These are phyloP conservation scores for Gastrolobium bilobum DNA, from an alignment of 306 rosid species.

Conservation along the genomic window DNA sequence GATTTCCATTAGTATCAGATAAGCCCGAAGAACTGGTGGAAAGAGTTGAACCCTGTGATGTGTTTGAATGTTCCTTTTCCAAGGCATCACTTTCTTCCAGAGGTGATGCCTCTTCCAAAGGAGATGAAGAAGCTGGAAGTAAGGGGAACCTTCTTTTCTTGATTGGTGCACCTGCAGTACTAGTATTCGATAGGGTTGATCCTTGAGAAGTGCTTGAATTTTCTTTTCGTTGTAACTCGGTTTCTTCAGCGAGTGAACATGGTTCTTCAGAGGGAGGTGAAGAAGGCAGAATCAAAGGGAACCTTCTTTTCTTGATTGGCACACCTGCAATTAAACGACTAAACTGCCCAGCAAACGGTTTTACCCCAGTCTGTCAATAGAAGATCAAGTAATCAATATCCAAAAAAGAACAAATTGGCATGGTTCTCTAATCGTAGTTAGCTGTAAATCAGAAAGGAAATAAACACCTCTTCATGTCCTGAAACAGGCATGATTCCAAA, in stretches of 20 bases:
- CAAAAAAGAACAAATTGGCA: slow-evolving; percentile 56
- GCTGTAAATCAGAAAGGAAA: slow-evolving; percentile 68
- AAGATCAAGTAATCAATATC: slow-evolving; percentile 80
- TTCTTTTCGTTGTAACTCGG: slow-evolving; percentile 56
- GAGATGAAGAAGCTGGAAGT: slow-evolving; percentile 48
- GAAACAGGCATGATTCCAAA: slow-evolving; percentile 81
- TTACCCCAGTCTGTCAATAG: slow-evolving; percentile 88
- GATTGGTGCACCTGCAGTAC: slow-evolving; percentile 64
- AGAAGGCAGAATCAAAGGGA: slow-evolving; percentile 62
- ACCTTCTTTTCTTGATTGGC: slow-evolving; percentile 97
- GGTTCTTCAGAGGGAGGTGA: slow-evolving; percentile 74
- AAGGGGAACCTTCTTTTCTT: slow-evolving; percentile 63
- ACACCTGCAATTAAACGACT: slow-evolving; percentile 88
- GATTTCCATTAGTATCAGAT: slow-evolving; percentile 55
- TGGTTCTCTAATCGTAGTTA: slow-evolving; percentile 64
- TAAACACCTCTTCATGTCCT: slow-evolving; percentile 91
- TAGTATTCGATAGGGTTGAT: slow-evolving; percentile 58
- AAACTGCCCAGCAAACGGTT: slow-evolving; percentile 68
- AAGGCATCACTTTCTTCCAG: slow-evolving; percentile 45
- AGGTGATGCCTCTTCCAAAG: slow-evolving; percentile 48
- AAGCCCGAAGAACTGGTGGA: slow-evolving; percentile 59
- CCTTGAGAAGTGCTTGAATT: slow-evolving; percentile 63
- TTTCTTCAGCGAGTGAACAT: slow-evolving; percentile 53
- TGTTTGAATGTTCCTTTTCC: slow-evolving; percentile 54
- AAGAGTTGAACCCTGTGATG: slow-evolving; percentile 61